A percentile compares a stretch with the other conserved stretches of the same genome.
Evolutionary conservation across 495 filamentous ascomycete species (phyloP).

Genomic region (Rusavskia elegans): DNA sequence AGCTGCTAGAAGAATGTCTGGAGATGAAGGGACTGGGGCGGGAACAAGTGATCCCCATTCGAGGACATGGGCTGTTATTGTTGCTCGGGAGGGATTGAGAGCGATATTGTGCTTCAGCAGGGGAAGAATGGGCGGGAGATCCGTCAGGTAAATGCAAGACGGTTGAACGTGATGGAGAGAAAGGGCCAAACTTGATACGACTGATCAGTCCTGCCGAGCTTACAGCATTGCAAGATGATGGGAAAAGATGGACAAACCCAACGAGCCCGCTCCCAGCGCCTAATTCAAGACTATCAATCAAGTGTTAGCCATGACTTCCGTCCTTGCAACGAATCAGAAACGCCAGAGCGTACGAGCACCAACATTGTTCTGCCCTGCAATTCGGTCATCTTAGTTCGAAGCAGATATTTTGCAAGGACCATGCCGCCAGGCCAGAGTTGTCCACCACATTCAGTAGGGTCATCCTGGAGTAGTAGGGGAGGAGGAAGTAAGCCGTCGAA

Average conservation of each 20-base stretch:
- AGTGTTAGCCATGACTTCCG: neutral
- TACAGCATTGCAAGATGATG: neutral
- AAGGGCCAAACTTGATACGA: constrained; percentile 17
- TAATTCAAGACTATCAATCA: constrained; percentile 57
- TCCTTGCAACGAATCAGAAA: neutral
- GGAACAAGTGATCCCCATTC: constrained; percentile 48
- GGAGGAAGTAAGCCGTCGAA: constrained; percentile 58
- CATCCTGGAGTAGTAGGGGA: constrained; percentile 65
- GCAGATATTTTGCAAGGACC: constrained; percentile 69
- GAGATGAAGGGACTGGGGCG: constrained; percentile 11
- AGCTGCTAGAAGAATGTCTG: constrained; percentile 75
- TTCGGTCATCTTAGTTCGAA: constrained; percentile 45
- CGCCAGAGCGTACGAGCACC: constrained; percentile 20
- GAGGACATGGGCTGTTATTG: constrained; percentile 45
- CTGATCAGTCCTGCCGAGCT: neutral
- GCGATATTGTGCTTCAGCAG: constrained; percentile 73
- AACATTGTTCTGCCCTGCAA: constrained; percentile 58
- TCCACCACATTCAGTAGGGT: constrained; percentile 78
- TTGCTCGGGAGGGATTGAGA: constrained; percentile 41
- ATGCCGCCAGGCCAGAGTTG: constrained; percentile 89
- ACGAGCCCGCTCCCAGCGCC: constrained; percentile 87
- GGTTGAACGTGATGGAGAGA: constrained; percentile 13
- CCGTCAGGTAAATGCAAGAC: constrained; percentile 52
- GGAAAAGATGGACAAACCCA: constrained; percentile 23
- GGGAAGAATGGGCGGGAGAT: constrained; percentile 66